Evolutionary conservation across 192 early-diverging fungal genomes (phyloP), one percentile per base, ranked within the genome.

Genomic region (Umbelopsis ramanniana): DNA sequence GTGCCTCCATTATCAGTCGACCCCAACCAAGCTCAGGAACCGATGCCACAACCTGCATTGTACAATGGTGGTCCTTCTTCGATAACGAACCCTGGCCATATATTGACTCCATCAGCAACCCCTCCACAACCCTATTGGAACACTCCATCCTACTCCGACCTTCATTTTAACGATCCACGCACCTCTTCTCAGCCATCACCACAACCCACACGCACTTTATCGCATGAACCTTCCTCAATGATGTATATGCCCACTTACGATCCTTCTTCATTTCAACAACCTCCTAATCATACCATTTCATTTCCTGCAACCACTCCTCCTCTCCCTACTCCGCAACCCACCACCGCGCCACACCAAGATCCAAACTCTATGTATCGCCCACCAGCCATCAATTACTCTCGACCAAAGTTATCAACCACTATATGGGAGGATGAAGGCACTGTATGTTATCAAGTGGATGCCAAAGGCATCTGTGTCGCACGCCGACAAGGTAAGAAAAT

Each of bases 371-470:
- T 63, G 29, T 63, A 63, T 63, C 57, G 57, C n/a, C 33, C 26
- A 9, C 11, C 24, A 6, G 15, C 57, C 26, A 37, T 63, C 17
- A 63, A 9, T n/a, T 63, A 63, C 29, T 63, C 57, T 17, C 57
- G 76, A 50, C 87, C 78, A 66, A 84, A 74, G 73, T 76, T 83
- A 74, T 91, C 90, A 21, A 92, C 90, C 19, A 92, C 90, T 50
- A 84, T 92, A 67, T 93, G 92, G 92, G 92, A 92, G 76, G 92
- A 92, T 81, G 92, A 93, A 81, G 84, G 85, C 35, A 93, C 92
- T 22, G 76, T 91, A 66, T 91, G 90, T 66, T 93, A 89, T 73
- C 92, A 93, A 77, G 91, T 93, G 40, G 91, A 93, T 82, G 90
- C 87, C 55, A 86, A 88, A 76, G 89, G 89, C 9, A 89, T 91